phyloP scores from a whole-genome alignment of 2,329 filamentous ascomycete genomes.

The Myrmaecium sp. region DNA sequence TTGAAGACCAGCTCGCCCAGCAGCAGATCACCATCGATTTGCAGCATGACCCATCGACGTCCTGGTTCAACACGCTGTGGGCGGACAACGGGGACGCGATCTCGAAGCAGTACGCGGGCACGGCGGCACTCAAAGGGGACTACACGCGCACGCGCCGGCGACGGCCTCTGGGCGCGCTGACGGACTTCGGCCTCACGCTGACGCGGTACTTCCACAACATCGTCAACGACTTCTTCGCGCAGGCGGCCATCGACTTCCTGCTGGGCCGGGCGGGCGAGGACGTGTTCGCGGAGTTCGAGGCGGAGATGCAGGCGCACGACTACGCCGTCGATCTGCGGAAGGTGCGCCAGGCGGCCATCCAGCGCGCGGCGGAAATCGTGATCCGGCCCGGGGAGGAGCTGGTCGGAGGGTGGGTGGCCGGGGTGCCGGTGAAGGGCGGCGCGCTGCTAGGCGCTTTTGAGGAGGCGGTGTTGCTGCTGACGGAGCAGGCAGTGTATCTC shows the following conservation, averaged over 20 bases:
- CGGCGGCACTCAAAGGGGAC: conserved; percentile 88
- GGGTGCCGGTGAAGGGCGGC: conserved; percentile 57
- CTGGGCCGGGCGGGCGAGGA: conserved; percentile 71
- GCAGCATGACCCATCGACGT: conserved; percentile 59
- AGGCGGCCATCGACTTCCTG: conserved; percentile 86
- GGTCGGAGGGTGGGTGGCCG: conserved; percentile 74
- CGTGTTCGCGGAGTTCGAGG: conserved; percentile 89
- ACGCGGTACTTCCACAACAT: conserved; percentile 72
- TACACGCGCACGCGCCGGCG: conserved; percentile 84
- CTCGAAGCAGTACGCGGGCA: conserved; percentile 89
- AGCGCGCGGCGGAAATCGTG: conserved; percentile 72
- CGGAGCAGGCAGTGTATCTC: conserved; percentile 68
- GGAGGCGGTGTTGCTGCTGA: conserved; percentile 75
- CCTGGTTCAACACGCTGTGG: conserved; percentile 95
- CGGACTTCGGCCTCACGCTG: conserved; percentile 77
- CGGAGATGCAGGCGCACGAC: conserved; percentile 82
- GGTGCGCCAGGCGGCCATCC: conserved; percentile 76
- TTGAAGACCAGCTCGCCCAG: conserved; percentile 61
- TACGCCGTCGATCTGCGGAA: conserved; percentile 74
- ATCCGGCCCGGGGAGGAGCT: conserved; percentile 72
- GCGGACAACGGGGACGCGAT: conserved; percentile 95
- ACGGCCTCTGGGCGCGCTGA: conserved; percentile 78
- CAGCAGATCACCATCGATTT: conserved; percentile 62
- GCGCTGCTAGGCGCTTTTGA: conserved; percentile 58
- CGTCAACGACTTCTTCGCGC: conserved; percentile 94